Evolutionary conservation across 495 filamentous ascomycete genomes (phyloP).

Genomic region (Darksidea phi): DNA sequence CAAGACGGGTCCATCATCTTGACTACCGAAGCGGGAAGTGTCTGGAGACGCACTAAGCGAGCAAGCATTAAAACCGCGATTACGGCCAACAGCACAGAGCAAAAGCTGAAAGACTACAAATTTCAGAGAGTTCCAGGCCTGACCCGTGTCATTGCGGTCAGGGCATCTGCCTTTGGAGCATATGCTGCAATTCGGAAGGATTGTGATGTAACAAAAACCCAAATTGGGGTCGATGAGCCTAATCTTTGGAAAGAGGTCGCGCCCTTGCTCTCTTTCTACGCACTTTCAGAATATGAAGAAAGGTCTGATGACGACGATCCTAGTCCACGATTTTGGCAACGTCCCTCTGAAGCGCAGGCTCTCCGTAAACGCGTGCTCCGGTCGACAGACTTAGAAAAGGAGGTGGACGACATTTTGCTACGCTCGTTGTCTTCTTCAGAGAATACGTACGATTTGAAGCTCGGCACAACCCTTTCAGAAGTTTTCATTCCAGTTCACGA

Average conservation of each 20-base stretch:
- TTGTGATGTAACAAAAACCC: conserved; percentile 73
- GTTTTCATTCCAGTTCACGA: conserved; percentile 76
- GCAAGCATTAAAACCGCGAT: conserved; percentile 72
- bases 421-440: conserved; percentile 43
- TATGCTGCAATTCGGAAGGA: conserved; percentile 87
- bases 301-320: conserved; percentile 40
- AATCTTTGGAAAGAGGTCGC: conserved; percentile 73
- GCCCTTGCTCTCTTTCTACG: conserved; percentile 62
- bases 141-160: conserved; percentile 76
- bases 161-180: conserved; percentile 82
- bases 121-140: conserved; percentile 85
- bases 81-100: conserved; percentile 49
- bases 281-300: conserved; percentile 34
- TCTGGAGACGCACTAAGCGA: conserved; percentile 83
- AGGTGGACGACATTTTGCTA: conserved; percentile 38
- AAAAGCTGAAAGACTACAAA: conserved; percentile 81
- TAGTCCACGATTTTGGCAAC: conserved; percentile 49
- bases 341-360: conserved; percentile 57
- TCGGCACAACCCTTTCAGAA: conserved; percentile 62
- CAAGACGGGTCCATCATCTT: conserved; percentile 95
- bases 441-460: conserved; percentile 44
- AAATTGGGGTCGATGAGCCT: conserved; percentile 62
- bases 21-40: conserved; percentile 84
- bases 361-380: conserved; percentile 39
- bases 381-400: conserved; percentile 42